Conservation (phyloP, 768 basidiomycete species). For the Naganishia vaughanmartiniae region DNA sequence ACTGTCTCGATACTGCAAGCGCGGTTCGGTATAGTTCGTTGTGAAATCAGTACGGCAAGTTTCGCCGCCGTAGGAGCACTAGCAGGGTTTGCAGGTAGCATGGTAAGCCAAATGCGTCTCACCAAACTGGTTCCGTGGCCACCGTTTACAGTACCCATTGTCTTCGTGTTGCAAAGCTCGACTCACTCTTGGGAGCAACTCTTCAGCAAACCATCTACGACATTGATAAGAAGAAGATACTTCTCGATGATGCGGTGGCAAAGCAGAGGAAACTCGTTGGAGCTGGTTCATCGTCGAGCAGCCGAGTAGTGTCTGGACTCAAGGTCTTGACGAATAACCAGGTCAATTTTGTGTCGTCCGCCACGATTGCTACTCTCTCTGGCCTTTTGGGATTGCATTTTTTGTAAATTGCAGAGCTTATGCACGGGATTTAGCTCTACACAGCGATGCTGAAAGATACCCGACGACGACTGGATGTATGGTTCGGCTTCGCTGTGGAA, state of each 20-base stretch:
- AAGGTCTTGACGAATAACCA: conserved; percentile 80
- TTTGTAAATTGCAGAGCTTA: neutral
- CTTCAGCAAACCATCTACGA: conserved; percentile 75
- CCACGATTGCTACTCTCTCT: neutral
- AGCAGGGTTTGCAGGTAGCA: conserved; percentile 74
- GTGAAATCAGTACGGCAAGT: conserved; percentile 46
- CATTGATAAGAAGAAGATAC: conserved; percentile 27
- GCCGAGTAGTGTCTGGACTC: conserved; percentile 62
- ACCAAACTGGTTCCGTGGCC: conserved; percentile 4
- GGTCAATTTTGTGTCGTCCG: conserved; percentile 55
- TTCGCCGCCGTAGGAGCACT: conserved; percentile 63
- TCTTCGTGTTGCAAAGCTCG: conserved; percentile 58
- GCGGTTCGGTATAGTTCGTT: conserved; percentile 54
- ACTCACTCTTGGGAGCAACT: conserved; percentile 83
- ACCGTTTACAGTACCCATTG: neutral
- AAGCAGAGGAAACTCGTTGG: conserved; percentile 51
- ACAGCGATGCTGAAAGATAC: neutral
- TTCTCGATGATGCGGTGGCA: conserved; percentile 48
- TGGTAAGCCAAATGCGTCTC: conserved; percentile 58
- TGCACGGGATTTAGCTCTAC: neutral
- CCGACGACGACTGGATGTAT: neutral
- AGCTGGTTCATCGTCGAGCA: no score
- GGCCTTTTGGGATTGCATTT: neutral
- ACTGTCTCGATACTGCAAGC: conserved; percentile 57
- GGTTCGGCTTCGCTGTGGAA: neutral